Percentiles rank a stretch among this genome's conserved stretches.
Evolutionary conservation across 164 flowering plant species (phyloP).

Genomic region (Macadamia tetraphylla): DNA sequence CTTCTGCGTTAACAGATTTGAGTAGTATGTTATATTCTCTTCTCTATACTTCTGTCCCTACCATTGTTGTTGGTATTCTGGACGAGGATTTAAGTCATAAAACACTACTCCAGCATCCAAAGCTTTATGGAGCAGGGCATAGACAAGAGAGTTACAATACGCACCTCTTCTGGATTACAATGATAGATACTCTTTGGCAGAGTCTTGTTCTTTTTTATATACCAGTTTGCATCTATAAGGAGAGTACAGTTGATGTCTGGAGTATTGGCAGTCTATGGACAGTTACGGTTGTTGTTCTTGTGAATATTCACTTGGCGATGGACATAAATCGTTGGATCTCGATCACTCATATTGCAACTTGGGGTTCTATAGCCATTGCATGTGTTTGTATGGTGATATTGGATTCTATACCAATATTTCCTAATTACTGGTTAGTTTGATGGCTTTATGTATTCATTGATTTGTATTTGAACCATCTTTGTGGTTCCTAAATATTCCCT

Average conservation of each 20-base stretch:
- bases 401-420: slow-evolving; percentile 76
- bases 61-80: slow-evolving; percentile 78
- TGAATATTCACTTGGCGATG: slow-evolving; percentile 88
- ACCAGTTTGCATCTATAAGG: slow-evolving; percentile 49
- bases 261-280: slow-evolving; percentile 95
- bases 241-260: slow-evolving; percentile 78
- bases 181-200: slow-evolving; percentile 95
- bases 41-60: slow-evolving; percentile 84
- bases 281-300: slow-evolving; percentile 75
- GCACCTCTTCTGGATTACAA: slow-evolving; percentile 79
- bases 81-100: slow-evolving; percentile 80
- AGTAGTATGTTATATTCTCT: slow-evolving; percentile 87
- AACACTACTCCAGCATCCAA: slow-evolving; percentile 68
- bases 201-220: slow-evolving; percentile 80
- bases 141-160: slow-evolving; percentile 82
- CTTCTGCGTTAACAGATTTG: slow-evolving; percentile 91
- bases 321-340: slow-evolving; percentile 73
- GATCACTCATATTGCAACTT: slow-evolving; percentile 64
- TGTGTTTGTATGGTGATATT: slow-evolving; percentile 64
- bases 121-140: slow-evolving; percentile 79
- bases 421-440: slow-evolving; percentile 71
- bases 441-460: background rate
- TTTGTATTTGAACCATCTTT: background rate
- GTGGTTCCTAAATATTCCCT: background rate
- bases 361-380: slow-evolving; percentile 84